Conservation (phyloP, 1,284 basidiomycete species). For the Sanghuangporus baumii region DNA sequence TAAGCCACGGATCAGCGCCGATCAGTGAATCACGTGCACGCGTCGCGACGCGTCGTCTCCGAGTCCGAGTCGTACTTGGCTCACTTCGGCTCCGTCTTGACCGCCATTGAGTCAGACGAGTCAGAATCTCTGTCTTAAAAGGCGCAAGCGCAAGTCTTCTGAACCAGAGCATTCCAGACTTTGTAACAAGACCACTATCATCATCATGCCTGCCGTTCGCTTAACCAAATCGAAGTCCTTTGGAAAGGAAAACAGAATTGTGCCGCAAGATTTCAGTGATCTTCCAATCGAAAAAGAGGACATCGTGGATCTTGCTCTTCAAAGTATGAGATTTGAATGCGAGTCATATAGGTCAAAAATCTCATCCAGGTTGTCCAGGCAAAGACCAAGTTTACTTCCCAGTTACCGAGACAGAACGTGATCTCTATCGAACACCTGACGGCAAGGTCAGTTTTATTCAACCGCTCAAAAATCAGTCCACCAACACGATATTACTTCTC, state of each 20-base stretch:
- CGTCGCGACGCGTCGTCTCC: background rate
- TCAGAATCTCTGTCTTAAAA: background rate
- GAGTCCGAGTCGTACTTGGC: background rate
- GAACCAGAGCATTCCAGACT: background rate
- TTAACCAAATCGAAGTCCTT: background rate
- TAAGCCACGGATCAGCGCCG: background rate
- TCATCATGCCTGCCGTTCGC: background rate
- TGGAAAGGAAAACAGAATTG: background rate
- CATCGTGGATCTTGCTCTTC: background rate
- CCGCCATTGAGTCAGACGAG: no score
- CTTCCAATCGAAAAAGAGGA: background rate
- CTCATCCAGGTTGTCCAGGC: background rate
- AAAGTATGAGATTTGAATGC: background rate
- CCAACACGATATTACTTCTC: background rate
- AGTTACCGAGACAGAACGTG: background rate
- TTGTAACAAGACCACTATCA: background rate
- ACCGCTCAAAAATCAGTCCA: background rate
- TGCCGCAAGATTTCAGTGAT: background rate
- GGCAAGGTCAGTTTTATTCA: constrained; percentile 18
- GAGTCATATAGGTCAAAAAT: background rate
- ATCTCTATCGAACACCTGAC: background rate
- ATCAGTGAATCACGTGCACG: background rate
- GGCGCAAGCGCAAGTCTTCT: no score
- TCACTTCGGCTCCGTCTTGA: background rate
- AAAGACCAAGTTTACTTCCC: constrained; percentile 8